Evolutionary conservation across 805 yeast genomes (phyloP), one percentile per base, ranked within the genome.

Genomic region (Barnettozyma salicaria): DNA sequence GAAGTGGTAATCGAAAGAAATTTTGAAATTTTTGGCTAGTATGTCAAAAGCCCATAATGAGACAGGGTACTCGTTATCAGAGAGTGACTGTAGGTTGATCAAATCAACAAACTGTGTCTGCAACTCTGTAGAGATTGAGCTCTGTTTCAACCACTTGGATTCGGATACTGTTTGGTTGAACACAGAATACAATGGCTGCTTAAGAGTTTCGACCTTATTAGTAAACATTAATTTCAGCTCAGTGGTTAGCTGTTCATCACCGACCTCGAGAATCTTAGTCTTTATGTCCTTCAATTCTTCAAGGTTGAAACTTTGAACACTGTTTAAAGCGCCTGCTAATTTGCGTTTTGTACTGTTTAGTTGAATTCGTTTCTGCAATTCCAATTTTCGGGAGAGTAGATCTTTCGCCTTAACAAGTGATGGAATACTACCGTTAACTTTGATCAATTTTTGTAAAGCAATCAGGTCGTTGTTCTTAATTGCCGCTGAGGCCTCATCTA

Each of bases 1-100:
- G 56, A 76, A 76, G 50, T 76, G 82, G 53, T 67, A 77, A 27
- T 70, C 62, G 50, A 76, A 77, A 34, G 80, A 63, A 6, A 64
- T 50, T 12, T 58, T 52, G 42, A 75, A 65, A 26, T 73, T 73
- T 19, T 64, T 57, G 1, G 77, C 55, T 7, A 76, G 50, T 0
- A 63, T 47, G 24, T 67, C 68, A 16, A 74, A 56, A 1, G 73
- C 78, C 78, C 79, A 74, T 62, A 73, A 61, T 0, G 70, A 47
- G 2, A 58, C 54, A 1, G 74, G 75, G 43, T 69, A 47, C 3
- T 12, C 8, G 1, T 43, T 34, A 2, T 27, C 26, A 4, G 27
- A 18, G 4, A 46, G 23, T 3, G 53, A 45, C 28, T 52, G 52
- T 8, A 48, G 26, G 19, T 51, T 41, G 13, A 48, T 23, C 1